Percentiles rank a stretch among this genome's conserved stretches.
These are phyloP conservation scores for Solanum pimpinellifolium DNA, from an alignment of 257 asterid genomes.

Conservation along the genomic window DNA sequence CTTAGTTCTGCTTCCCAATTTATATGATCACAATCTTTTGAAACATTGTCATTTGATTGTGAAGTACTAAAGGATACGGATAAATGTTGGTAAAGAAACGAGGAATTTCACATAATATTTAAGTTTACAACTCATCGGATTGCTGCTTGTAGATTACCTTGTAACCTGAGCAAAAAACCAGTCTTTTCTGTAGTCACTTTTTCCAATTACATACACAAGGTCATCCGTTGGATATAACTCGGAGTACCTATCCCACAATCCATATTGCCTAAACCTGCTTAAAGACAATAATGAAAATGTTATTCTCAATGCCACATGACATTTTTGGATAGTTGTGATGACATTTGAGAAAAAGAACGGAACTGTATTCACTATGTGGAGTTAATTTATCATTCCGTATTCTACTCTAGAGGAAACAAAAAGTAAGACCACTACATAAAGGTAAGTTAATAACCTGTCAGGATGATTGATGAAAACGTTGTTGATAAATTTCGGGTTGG, in stretches of 20 bases:
- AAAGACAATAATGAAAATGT: neutral
- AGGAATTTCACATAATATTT: neutral
- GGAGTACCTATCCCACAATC: conserved; percentile 66
- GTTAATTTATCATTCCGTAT: neutral
- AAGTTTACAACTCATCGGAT: neutral
- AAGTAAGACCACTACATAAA: neutral
- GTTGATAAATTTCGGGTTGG: conserved; percentile 6
- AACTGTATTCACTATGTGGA: neutral
- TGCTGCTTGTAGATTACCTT: conserved; percentile 29
- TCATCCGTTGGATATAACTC: conserved; percentile 17
- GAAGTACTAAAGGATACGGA: neutral
- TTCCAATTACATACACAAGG: conserved; percentile 47
- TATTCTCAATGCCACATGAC: neutral
- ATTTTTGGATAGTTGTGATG: neutral
- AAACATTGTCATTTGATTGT: neutral
- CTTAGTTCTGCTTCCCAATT: neutral
- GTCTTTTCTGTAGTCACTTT: conserved; percentile 50
- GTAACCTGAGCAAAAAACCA: conserved; percentile 85
- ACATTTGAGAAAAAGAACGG: neutral
- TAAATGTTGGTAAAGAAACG: neutral
- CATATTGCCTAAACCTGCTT: conserved; percentile 82
- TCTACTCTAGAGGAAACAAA: neutral
- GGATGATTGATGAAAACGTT: conserved; percentile 11
- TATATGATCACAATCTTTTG: neutral
- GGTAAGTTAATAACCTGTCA: neutral